Evolutionary conservation across 495 filamentous ascomycete genomes (phyloP), one percentile per base, ranked within the genome.

Genomic region (Podospora fimiseda): DNA sequence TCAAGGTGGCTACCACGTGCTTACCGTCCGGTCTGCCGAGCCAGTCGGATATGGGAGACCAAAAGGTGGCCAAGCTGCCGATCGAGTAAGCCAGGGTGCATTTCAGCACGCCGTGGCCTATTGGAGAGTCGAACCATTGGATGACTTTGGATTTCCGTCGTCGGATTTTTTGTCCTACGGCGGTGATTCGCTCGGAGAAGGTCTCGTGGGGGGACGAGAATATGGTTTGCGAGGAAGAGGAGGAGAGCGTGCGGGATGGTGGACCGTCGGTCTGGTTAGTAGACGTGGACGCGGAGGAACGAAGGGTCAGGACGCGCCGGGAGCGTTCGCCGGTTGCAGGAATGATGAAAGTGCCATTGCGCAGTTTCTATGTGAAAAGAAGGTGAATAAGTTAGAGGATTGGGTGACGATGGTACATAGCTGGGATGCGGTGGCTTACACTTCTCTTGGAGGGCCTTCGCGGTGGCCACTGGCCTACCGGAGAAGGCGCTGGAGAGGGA

Each of bases 21-120:
- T 98, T 98, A 19, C 91, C 90, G 74, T 97, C 92, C 62, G 92
- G 87, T 55, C 83, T 78, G 4, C 93, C 93, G 33, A 98, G 72
- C 51, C 86, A 74, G 2, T 74, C 71, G 3, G 90, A 81, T 44
- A 96, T 75, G 3, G 80, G 77, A 4, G 83, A 80, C 56, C 88
- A 83, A 59, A 92, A 96, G 1, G 93, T 97, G 13, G 84, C 90
- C 65, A 95, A 70, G 51, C 89, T 95, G 9, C 87, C 93, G 16
- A 97, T 65, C 5, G 95, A 71, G 71, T 97, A 98, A 8, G 92
- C 93, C 47, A 98, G 70, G 44, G 89, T 90, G 75, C 90, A 97
- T 69, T 98, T 98, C 55, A 96, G 70, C 51, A 95, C 85, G 27
- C 83, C 86, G 51, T 81, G 82, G 6, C 87, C 89, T 8, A 80